phyloP scores from a whole-genome alignment of 2,329 filamentous ascomycete genomes.

The Zelopaecilomyces penicillatus region DNA sequence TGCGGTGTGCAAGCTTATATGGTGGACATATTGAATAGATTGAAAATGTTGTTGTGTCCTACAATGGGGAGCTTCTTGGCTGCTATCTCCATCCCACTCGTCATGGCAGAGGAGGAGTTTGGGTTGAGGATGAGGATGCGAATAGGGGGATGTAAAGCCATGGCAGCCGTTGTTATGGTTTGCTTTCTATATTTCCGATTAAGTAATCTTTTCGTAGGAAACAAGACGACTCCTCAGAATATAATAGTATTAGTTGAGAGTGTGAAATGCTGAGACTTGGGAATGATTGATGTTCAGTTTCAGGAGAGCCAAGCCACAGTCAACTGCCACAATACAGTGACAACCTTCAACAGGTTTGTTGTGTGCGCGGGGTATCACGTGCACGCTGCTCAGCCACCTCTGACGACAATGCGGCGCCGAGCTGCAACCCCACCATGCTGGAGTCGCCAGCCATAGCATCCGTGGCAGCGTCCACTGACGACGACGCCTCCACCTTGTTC shows the following conservation, averaged over 20 bases:
- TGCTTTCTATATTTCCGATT: too few relatives aligned
- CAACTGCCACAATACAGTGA: too few relatives aligned
- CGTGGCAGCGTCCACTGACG: background rate
- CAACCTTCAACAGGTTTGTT: background rate
- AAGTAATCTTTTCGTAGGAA: too few relatives aligned
- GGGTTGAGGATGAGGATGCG: slow-evolving; percentile 67
- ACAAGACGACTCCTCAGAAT: too few relatives aligned
- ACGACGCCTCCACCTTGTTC: slow-evolving; percentile 10
- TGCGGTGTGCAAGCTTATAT: too few relatives aligned
- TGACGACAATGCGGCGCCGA: slow-evolving; percentile 24
- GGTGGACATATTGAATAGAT: slow-evolving; percentile 31
- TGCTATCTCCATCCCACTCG: slow-evolving; percentile 45
- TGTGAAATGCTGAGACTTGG: too few relatives aligned
- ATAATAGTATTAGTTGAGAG: too few relatives aligned
- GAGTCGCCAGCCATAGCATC: background rate
- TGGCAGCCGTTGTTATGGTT: too few relatives aligned
- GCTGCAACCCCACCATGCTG: slow-evolving; percentile 25
- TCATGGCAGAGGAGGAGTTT: slow-evolving; percentile 69
- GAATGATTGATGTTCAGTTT: too few relatives aligned
- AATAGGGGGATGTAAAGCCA: slow-evolving; percentile 1
- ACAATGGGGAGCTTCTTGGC: slow-evolving; percentile 8
- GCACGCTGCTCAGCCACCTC: slow-evolving; percentile 25
- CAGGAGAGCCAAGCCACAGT: too few relatives aligned
- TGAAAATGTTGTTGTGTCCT: slow-evolving; percentile 23
- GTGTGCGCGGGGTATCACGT: slow-evolving; percentile 30